Conservation (phyloP, 164 flowering plant species). For the Kalanchoe fedtschenkoi region DNA sequence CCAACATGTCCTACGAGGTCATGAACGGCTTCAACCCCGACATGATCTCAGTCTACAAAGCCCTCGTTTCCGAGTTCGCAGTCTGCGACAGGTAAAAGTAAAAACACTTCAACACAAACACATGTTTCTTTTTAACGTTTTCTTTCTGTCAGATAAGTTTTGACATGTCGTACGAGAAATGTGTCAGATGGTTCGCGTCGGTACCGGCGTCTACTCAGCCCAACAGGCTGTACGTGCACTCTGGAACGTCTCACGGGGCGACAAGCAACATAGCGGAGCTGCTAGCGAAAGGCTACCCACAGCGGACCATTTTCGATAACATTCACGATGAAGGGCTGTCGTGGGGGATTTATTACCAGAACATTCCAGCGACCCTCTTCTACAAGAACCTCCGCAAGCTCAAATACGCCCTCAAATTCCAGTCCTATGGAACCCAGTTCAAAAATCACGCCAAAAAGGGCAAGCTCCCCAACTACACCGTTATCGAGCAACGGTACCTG, state of each 20-base stretch:
- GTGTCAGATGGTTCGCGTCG: constrained; percentile 62
- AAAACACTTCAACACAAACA: not conserved
- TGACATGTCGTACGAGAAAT: too few species aligned
- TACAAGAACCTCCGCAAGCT: constrained; percentile 73
- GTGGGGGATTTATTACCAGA: constrained; percentile 70
- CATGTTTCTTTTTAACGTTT: not conserved
- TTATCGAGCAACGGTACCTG: constrained; percentile 82
- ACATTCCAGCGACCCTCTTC: constrained; percentile 52
- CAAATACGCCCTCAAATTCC: constrained; percentile 48
- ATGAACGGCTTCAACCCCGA: constrained; percentile 77
- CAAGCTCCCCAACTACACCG: constrained; percentile 61
- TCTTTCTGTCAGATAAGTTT: not conserved
- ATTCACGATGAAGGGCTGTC: constrained; percentile 48
- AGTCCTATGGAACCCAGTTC: constrained; percentile 31
- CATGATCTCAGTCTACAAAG: constrained; percentile 45
- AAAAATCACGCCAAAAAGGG: constrained; percentile 45
- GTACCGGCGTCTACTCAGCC: constrained; percentile 74
- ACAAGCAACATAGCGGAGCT: constrained; percentile 35
- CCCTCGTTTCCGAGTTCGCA: constrained; percentile 50
- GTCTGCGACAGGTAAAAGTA: constrained; percentile 40
- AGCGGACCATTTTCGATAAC: constrained; percentile 75
- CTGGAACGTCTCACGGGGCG: constrained; percentile 67
- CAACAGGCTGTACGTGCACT: constrained; percentile 65
- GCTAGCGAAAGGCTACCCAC: constrained; percentile 52
- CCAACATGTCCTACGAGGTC: constrained; percentile 35